Evolutionary conservation across 257 asterid genomes (phyloP).

Genomic region (Nicotiana tomentosiformis): DNA sequence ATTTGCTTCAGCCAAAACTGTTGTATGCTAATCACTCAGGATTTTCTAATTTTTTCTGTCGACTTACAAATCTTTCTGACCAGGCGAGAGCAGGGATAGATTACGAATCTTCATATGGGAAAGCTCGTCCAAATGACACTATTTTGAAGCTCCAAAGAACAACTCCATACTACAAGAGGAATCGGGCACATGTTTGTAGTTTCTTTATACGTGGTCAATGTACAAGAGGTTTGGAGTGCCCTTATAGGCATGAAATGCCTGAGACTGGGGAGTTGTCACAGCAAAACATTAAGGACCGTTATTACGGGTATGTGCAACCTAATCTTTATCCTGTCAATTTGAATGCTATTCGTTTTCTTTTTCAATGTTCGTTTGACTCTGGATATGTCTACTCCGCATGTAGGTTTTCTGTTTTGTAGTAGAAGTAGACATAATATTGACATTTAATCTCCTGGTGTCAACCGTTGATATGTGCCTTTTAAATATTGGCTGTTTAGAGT

Average conservation of each 20-base stretch:
- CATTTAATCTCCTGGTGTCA: neutral
- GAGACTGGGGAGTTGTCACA: constrained; percentile 95
- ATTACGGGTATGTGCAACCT: constrained; percentile 67
- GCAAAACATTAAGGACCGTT: constrained; percentile 94
- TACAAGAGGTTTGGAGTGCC: constrained; percentile 97
- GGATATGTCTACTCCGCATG: neutral
- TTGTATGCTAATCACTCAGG: neutral
- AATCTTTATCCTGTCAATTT: neutral
- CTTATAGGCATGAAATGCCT: constrained; percentile 99
- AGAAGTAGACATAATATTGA: neutral
- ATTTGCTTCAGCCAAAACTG: neutral
- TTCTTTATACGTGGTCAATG: constrained; percentile 94
- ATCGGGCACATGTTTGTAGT: constrained; percentile 97
- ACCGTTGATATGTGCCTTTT: neutral
- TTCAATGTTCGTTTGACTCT: too few species aligned
- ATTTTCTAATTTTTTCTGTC: neutral
- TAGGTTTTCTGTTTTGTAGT: neutral
- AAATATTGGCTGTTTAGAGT: neutral
- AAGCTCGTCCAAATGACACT: constrained; percentile 83
- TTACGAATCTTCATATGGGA: constrained; percentile 91
- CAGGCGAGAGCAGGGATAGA: constrained; percentile 99
- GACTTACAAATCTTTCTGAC: neutral
- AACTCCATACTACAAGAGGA: constrained; percentile 91
- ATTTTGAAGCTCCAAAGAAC: constrained; percentile 95
- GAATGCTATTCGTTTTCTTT: neutral